Percentiles rank a stretch among this genome's conserved stretches.
These are phyloP conservation scores for Fusarium sp. DNA, from an alignment of 2,329 filamentous ascomycete species.

Conservation along the genomic window DNA sequence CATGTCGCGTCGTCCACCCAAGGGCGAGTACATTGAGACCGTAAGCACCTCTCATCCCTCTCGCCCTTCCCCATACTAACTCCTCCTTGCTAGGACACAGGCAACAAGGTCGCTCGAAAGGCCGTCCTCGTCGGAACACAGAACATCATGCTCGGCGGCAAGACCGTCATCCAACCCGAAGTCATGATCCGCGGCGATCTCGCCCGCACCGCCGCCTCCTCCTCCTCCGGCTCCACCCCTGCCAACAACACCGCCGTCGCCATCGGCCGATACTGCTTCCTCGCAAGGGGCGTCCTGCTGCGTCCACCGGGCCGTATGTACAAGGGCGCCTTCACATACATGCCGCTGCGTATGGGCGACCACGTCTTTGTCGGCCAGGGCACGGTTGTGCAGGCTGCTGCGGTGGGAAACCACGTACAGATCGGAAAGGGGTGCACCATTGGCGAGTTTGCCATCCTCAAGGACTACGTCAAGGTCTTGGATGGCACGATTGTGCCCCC, in stretches of 20 bases:
- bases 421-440: constrained; percentile 82
- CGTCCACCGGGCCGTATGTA: constrained; percentile 86
- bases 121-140: constrained; percentile 93
- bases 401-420: constrained; percentile 85
- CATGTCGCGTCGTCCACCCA: constrained; percentile 81
- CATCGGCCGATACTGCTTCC: constrained; percentile 91
- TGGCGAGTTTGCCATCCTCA: constrained; percentile 89
- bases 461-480: constrained; percentile 90
- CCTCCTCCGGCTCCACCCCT: constrained; percentile 54
- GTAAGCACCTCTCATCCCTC: constrained; percentile 59
- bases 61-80: background rate
- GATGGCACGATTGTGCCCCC: constrained; percentile 85
- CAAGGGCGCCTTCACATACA: constrained; percentile 82
- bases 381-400: constrained; percentile 83
- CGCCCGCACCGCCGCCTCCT: constrained; percentile 65
- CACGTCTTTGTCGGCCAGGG: constrained; percentile 88
- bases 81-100: constrained; percentile 77
- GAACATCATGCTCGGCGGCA: constrained; percentile 97
- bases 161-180: constrained; percentile 94
- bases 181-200: constrained; percentile 95
- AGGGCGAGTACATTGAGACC: constrained; percentile 97
- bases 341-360: constrained; percentile 91
- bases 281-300: constrained; percentile 80
- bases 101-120: constrained; percentile 96
- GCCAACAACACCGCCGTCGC: constrained; percentile 76